Evolutionary conservation across 1,139 yeast species (phyloP).

Genomic region (Lodderomyces margitis): DNA sequence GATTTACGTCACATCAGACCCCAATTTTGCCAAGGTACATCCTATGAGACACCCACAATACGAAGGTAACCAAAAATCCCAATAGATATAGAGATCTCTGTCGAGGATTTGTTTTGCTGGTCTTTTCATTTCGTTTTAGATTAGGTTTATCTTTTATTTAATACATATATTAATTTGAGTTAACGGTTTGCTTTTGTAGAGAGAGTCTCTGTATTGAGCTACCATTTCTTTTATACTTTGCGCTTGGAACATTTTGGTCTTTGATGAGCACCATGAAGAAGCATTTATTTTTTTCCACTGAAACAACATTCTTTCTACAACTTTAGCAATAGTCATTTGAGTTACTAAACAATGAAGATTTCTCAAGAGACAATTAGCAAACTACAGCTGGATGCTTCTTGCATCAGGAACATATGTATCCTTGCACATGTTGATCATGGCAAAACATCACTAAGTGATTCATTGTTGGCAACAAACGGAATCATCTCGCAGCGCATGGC

Average conservation of each 20-base stretch:
- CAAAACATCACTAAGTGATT: slow-evolving; percentile 91
- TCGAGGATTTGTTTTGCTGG: slow-evolving; percentile 1
- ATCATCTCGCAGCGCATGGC: slow-evolving; percentile 94
- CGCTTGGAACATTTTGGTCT: not conserved
- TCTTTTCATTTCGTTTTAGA: not conserved
- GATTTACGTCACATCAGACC: slow-evolving; percentile 31
- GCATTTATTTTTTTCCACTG: not conserved
- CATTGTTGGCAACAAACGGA: slow-evolving; percentile 91
- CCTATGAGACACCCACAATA: slow-evolving; percentile 19
- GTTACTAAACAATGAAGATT: slow-evolving; percentile 49
- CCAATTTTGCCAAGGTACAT: slow-evolving; percentile 29
- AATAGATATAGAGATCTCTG: not conserved
- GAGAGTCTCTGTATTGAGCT: slow-evolving; percentile 3
- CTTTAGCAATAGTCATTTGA: too few relatives aligned
- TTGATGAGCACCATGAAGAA: not conserved
- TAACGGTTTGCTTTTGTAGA: too few relatives aligned
- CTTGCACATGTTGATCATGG: slow-evolving; percentile 99
- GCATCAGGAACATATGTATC: slow-evolving; percentile 87
- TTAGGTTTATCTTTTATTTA: not conserved
- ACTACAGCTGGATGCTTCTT: slow-evolving; percentile 66
- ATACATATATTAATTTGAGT: not conserved
- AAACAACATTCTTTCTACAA: not conserved
- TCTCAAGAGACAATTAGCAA: slow-evolving; percentile 62
- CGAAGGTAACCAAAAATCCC: slow-evolving; percentile 12
- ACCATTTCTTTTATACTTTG: not conserved